A percentile compares a stretch with the other conserved stretches of the same genome.
phyloP scores from a whole-genome alignment of 1,284 basidiomycete species.

The Neolentinus lepideus region DNA sequence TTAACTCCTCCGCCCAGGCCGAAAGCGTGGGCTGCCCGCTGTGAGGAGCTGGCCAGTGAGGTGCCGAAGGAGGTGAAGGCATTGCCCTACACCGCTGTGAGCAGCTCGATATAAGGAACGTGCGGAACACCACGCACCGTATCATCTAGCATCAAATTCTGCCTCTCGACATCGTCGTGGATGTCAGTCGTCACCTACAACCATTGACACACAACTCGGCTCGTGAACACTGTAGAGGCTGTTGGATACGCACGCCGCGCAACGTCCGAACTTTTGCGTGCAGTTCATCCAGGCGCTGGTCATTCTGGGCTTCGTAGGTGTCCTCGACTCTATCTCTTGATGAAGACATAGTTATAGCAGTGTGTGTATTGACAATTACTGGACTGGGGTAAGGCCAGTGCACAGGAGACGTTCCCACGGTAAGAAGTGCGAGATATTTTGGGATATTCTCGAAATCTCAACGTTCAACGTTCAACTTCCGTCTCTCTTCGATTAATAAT shows the following conservation, averaged over 20 bases:
- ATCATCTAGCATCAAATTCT: constrained; percentile 69
- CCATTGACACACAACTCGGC: too few species aligned
- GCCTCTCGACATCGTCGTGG: constrained; percentile 73
- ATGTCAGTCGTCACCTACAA: constrained; percentile 72
- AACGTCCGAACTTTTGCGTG: constrained; percentile 75
- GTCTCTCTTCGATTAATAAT: too few species aligned
- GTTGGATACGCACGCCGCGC: constrained; percentile 50
- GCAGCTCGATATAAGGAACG: not conserved
- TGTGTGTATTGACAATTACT: too few species aligned
- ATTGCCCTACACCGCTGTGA: not conserved
- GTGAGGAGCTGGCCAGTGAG: not conserved
- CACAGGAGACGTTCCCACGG: too few species aligned
- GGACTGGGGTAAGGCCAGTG: too few species aligned
- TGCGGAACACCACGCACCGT: constrained; percentile 41
- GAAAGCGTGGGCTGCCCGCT: constrained; percentile 1
- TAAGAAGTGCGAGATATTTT: too few species aligned
- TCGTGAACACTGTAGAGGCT: not conserved
- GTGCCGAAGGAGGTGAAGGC: constrained; percentile 2
- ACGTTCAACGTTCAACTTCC: too few species aligned
- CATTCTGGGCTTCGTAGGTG: constrained; percentile 75
- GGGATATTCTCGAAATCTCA: too few species aligned
- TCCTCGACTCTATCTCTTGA: constrained; percentile 36
- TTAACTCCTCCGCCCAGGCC: constrained; percentile 3
- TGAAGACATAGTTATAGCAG: constrained; percentile 3
- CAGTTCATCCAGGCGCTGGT: constrained; percentile 72